phyloP scores from a whole-genome alignment of 1,284 basidiomycete species.

The Heterobasidion occidentale region DNA sequence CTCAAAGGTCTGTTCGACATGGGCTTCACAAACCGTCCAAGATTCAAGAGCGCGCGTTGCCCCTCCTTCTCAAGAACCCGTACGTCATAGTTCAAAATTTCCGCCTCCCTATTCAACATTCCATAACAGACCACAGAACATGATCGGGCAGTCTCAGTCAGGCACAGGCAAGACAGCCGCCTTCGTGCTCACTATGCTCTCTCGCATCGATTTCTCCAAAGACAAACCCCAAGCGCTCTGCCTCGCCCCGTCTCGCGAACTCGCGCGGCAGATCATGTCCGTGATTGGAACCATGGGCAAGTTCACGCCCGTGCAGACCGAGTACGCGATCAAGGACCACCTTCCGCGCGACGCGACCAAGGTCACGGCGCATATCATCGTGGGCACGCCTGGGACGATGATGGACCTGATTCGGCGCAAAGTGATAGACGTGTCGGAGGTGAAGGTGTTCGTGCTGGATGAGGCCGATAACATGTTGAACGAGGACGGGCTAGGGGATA shows the following conservation, averaged over 20 bases:
- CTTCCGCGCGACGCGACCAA: constrained; percentile 59
- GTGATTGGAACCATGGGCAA: constrained; percentile 94
- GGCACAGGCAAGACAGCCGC: constrained; percentile 99
- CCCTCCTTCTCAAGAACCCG: constrained; percentile 89
- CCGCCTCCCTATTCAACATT: background rate
- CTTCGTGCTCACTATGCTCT: constrained; percentile 96
- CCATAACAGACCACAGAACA: constrained; percentile 78
- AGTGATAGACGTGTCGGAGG: constrained; percentile 70
- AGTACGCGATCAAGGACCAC: constrained; percentile 91
- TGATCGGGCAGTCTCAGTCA: constrained; percentile 99
- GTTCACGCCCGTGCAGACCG: constrained; percentile 87
- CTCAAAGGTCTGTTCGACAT: constrained; percentile 96
- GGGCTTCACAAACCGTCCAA: constrained; percentile 97
- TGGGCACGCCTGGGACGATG: constrained; percentile 97
- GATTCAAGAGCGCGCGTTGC: constrained; percentile 96
- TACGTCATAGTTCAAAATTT: constrained; percentile 23
- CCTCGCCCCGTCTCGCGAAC: constrained; percentile 91
- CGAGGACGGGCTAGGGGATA: constrained; percentile 93
- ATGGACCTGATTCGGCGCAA: constrained; percentile 73
- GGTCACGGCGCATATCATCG: constrained; percentile 85
- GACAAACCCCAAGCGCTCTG: constrained; percentile 91
- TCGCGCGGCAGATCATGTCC: constrained; percentile 96
- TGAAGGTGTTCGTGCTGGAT: constrained; percentile 95
- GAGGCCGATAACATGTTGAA: constrained; percentile 99
- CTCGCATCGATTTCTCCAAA: constrained; percentile 80